Percentiles rank a stretch among this genome's conserved stretches.
Evolutionary conservation across 2,329 filamentous ascomycete genomes (phyloP).

Genomic region (Penicillium sp.): DNA sequence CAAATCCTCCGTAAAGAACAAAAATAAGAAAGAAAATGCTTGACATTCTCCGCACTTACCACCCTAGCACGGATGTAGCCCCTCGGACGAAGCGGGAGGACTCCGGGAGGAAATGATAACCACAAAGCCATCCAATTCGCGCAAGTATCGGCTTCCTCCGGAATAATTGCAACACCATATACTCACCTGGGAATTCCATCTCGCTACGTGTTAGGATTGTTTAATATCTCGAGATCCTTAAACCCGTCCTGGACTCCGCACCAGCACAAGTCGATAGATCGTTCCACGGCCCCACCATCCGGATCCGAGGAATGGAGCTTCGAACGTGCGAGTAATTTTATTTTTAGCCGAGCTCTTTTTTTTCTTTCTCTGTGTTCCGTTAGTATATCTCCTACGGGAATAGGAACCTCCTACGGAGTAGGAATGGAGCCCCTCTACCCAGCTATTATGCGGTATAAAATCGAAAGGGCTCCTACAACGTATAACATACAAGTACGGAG

Average conservation of each 20-base stretch:
- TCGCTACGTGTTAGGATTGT: no score
- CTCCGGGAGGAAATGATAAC: slow-evolving; percentile 8
- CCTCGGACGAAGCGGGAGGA: slow-evolving; percentile 2
- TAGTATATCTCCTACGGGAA: no score
- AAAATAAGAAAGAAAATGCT: not conserved
- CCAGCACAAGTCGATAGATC: not conserved
- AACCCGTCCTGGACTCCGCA: not conserved
- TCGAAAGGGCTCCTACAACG: no score
- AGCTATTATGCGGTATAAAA: no score
- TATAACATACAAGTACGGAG: no score
- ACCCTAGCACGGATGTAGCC: slow-evolving; percentile 3
- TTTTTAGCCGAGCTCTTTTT: slow-evolving; percentile 2
- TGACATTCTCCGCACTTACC: slow-evolving; percentile 17
- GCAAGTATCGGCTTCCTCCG: not conserved
- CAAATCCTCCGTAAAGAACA: not conserved
- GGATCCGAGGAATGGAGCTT: slow-evolving; percentile 18
- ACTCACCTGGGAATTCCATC: no score
- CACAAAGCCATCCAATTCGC: not conserved
- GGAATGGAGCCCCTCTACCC: no score
- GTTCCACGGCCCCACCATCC: slow-evolving; percentile 34
- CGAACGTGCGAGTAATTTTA: slow-evolving; percentile 3
- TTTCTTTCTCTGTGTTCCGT: not conserved
- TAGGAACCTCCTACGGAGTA: no score
- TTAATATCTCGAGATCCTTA: not conserved
- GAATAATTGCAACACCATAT: no score